A percentile compares a stretch with the other conserved stretches of the same genome.
These are phyloP conservation scores for Stephania yunnanensis DNA, from an alignment of 164 flowering plant genomes.

Conservation along the genomic window DNA sequence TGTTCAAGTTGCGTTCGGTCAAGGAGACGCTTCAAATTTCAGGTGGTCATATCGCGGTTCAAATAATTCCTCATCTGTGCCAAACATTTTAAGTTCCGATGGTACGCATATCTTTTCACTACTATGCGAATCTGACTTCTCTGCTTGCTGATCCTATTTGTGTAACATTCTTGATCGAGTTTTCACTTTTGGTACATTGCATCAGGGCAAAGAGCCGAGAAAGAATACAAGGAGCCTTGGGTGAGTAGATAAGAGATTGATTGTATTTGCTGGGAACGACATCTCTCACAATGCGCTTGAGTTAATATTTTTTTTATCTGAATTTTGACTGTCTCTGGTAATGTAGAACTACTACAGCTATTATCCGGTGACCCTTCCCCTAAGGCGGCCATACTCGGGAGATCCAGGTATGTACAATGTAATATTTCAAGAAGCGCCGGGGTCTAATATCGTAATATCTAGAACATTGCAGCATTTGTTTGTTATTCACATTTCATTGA, in stretches of 20 bases:
- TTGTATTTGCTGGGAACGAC: background rate
- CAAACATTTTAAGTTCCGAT: slow-evolving; percentile 12
- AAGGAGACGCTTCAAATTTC: slow-evolving; percentile 25
- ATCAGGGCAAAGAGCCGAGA: slow-evolving; percentile 20
- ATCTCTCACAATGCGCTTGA: background rate
- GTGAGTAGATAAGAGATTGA: slow-evolving; percentile 8
- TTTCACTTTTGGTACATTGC: slow-evolving; percentile 13
- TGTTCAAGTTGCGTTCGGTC: slow-evolving; percentile 55
- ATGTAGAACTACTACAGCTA: slow-evolving; percentile 21
- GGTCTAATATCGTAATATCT: background rate
- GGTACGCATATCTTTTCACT: slow-evolving; percentile 4
- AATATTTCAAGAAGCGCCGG: background rate
- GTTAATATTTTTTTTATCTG: background rate
- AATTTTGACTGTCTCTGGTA: slow-evolving; percentile 1
- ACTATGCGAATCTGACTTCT: slow-evolving; percentile 8
- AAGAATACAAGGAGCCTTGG: slow-evolving; percentile 32
- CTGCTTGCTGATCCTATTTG: slow-evolving; percentile 8
- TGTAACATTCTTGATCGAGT: background rate
- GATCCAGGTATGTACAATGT: slow-evolving; percentile 51
- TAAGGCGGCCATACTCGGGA: slow-evolving; percentile 67
- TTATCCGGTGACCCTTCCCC: slow-evolving; percentile 45
- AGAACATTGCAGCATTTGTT: background rate
- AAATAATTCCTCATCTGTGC: slow-evolving; percentile 8
- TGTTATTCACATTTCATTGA: background rate
- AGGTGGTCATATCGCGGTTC: slow-evolving; percentile 28